A percentile compares a stretch with the other conserved stretches of the same genome.
phyloP scores from a whole-genome alignment of 768 basidiomycete species.

The Boletus tylopilopsis region DNA sequence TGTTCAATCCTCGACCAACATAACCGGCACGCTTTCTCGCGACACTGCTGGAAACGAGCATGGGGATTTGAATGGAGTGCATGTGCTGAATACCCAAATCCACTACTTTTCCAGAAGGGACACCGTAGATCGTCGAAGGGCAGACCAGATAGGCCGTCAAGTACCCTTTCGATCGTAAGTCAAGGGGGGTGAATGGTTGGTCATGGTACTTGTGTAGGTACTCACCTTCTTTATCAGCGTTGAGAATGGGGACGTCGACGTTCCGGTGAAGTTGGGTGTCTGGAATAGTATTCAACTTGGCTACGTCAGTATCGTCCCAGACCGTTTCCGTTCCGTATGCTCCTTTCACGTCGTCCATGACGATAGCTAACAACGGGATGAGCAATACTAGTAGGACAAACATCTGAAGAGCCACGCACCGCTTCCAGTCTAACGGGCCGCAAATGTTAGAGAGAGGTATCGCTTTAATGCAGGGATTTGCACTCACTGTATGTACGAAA shows the following conservation, averaged over 20 bases:
- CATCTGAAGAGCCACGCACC: constrained; percentile 27
- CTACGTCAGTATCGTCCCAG: constrained; percentile 47
- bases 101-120: constrained; percentile 46
- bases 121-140: constrained; percentile 59
- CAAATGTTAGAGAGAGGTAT: not conserved
- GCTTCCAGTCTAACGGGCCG: constrained; percentile 42
- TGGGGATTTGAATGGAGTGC: constrained; percentile 55
- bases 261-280: constrained; percentile 45
- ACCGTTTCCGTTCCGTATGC: constrained; percentile 32
- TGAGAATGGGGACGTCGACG: constrained; percentile 45
- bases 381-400: not conserved
- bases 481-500: constrained; percentile 60
- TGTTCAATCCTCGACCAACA: constrained; percentile 55
- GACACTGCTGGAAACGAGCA: constrained; percentile 40
- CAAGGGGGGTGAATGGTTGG: too few relatives aligned
- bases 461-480: not conserved
- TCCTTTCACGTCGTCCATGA: constrained; percentile 46
- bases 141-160: constrained; percentile 40
- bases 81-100: constrained; percentile 43
- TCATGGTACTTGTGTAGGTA: too few relatives aligned
- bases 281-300: constrained; percentile 44
- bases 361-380: constrained; percentile 29
- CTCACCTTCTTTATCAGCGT: constrained; percentile 47
- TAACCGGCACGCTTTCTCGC: constrained; percentile 52
- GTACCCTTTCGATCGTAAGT: constrained; percentile 16